Base-by-base conservation (phyloP, 257 asterid genomes). In the Osmanthus fragrans region DNA sequence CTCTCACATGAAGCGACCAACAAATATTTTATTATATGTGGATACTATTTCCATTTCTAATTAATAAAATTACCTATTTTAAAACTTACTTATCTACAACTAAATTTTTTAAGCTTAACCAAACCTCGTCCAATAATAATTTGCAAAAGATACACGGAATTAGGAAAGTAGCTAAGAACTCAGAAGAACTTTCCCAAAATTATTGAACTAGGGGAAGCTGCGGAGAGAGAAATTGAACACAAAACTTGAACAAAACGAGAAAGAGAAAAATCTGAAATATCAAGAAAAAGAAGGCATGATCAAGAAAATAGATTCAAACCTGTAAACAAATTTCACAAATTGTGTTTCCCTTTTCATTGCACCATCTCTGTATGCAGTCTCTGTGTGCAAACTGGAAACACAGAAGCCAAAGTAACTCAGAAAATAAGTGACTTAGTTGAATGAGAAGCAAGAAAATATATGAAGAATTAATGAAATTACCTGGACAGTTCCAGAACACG, bases 301-400 rank as follows among this genome's bases (percentile, higher is more conserved):
- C 3, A 39, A 39, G 15, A 39, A 30, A 13, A 47, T 49, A 8
- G 40, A 54, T 11, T 68, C 74, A 83, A 5, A 90, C 98, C 97
- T 94, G 96, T 66, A 91, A 88, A 81, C 99, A 94, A 85, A 94
- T 85, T 88, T 94, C 99, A 80, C 99, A 94, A 60, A 79, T 79
- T 37, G 94, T 89, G 79, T 94, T 89, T 63, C 99, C 97, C 80
- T 94, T 95, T 84, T 92, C 98, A 66, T 90, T 66, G 78, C 99
- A 95, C 99, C 99, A 95, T 85, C 94, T 92, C 93, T 91, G 97
- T 68, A 95, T 86, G 86, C 99, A 95, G 63, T 95, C 97, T 80
- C 99, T 88, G 79, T 95, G 99, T 0, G 98, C 99, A 84, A 83
- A 95, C 99, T 94, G 85, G 0, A 30, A 58, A 58, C 71, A 19